Evolutionary conservation across 1,284 basidiomycete species (phyloP).

Genomic region (Fomitopsis pinicola): DNA sequence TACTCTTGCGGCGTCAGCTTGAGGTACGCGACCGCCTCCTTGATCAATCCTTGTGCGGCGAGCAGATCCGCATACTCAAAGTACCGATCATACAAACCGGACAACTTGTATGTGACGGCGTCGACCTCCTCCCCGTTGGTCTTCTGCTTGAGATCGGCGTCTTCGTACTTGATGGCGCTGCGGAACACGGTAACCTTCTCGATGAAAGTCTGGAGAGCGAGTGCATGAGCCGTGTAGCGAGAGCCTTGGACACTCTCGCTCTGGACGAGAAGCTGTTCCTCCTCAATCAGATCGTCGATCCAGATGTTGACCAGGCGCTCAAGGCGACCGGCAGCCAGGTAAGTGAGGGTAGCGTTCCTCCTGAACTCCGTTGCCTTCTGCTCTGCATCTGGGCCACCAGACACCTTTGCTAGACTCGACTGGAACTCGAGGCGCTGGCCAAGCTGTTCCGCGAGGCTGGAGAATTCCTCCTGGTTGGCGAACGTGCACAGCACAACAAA

Average conservation of each 20-base stretch:
- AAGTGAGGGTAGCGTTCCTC: slow-evolving; percentile 91
- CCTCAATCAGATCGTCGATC: slow-evolving; percentile 88
- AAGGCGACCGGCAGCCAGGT: slow-evolving; percentile 85
- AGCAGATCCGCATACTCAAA: slow-evolving; percentile 94
- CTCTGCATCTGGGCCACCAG: slow-evolving; percentile 40
- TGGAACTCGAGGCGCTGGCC: slow-evolving; percentile 89
- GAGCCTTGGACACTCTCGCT: slow-evolving; percentile 50
- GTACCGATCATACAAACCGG: slow-evolving; percentile 87
- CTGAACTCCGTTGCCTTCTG: slow-evolving; percentile 56
- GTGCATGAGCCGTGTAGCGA: slow-evolving; percentile 82
- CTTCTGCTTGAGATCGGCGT: slow-evolving; percentile 61
- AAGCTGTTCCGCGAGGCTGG: slow-evolving; percentile 85
- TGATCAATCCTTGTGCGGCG: slow-evolving; percentile 84
- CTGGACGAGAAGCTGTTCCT: slow-evolving; percentile 57
- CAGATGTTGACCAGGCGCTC: slow-evolving; percentile 92
- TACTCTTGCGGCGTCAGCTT: slow-evolving; percentile 82
- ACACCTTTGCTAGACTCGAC: slow-evolving; percentile 54
- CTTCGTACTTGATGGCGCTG: slow-evolving; percentile 83
- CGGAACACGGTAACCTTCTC: slow-evolving; percentile 98
- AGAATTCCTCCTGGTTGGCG: slow-evolving; percentile 83
- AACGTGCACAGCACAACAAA: slow-evolving; percentile 98
- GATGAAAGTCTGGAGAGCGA: slow-evolving; percentile 90
- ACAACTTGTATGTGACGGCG: slow-evolving; percentile 78
- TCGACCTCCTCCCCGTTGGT: slow-evolving; percentile 36
- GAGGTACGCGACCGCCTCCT: slow-evolving; percentile 80